Evolutionary conservation across 2,329 filamentous ascomycete genomes (phyloP).

Genomic region (Scytalidium lignicola): DNA sequence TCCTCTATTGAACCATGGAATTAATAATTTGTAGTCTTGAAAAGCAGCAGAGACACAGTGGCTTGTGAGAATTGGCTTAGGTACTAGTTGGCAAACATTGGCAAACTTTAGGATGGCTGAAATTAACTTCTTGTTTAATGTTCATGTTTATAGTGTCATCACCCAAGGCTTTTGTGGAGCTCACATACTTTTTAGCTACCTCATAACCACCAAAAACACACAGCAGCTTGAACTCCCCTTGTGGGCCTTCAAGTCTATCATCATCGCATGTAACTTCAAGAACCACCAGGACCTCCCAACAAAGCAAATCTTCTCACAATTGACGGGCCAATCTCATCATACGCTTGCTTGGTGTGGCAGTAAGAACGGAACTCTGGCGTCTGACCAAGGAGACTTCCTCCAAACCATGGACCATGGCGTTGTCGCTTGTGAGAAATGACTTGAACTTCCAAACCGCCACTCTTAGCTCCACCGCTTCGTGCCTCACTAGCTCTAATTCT

Average conservation of each 20-base stretch:
- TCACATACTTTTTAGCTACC: background rate
- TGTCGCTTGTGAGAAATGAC: constrained; percentile 98
- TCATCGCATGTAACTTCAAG: constrained; percentile 34
- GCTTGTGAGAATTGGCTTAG: too few relatives aligned
- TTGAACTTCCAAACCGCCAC: constrained; percentile 90
- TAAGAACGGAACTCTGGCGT: constrained; percentile 98
- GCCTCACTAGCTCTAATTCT: constrained; percentile 90
- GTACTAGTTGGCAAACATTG: too few relatives aligned
- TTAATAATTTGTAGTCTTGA: too few relatives aligned
- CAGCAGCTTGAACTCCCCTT: background rate
- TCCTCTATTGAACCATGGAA: too few relatives aligned
- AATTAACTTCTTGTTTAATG: background rate
- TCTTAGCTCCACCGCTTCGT: constrained; percentile 85
- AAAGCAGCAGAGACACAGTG: too few relatives aligned
- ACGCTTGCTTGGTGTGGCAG: constrained; percentile 80
- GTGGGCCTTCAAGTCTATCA: background rate
- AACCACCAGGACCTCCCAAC: constrained; percentile 83
- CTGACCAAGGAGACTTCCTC: constrained; percentile 90
- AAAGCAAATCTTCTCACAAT: constrained; percentile 94
- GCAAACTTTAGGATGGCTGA: too few relatives aligned
- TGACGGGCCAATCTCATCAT: constrained; percentile 92
- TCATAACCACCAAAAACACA: background rate
- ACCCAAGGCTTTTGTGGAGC: background rate
- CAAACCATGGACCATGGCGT: constrained; percentile 97
- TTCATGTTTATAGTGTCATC: background rate